phyloP scores from a whole-genome alignment of 2,329 filamentous ascomycete species.

The Amphichorda felina region DNA sequence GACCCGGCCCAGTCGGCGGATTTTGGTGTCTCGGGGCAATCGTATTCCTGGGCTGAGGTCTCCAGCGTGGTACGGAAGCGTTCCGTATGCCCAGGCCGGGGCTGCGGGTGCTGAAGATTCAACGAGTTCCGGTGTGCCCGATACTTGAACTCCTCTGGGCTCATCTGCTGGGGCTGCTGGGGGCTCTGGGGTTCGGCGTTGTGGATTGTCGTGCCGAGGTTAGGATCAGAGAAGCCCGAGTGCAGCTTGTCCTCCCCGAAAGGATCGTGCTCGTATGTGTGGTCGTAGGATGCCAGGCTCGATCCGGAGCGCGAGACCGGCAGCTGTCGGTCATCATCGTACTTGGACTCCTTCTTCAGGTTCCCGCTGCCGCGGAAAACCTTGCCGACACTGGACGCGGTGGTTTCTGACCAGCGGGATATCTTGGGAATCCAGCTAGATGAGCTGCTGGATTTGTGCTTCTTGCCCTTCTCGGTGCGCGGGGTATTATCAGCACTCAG shows the following conservation, averaged over 20 bases:
- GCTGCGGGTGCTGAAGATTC: constrained; percentile 71
- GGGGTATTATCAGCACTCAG: constrained; percentile 73
- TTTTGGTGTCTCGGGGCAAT: constrained; percentile 44
- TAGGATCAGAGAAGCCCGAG: constrained; percentile 41
- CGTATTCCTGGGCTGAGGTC: constrained; percentile 58
- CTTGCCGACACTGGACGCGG: constrained; percentile 73
- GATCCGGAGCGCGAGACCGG: constrained; percentile 66
- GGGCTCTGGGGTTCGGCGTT: constrained; percentile 11
- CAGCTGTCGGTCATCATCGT: constrained; percentile 35
- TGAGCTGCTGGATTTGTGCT: constrained; percentile 78
- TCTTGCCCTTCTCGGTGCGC: constrained; percentile 60
- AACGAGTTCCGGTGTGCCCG: constrained; percentile 71
- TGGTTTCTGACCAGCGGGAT: constrained; percentile 95
- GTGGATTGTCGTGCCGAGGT: constrained; percentile 20
- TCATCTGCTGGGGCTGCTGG: constrained; percentile 34
- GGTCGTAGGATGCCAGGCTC: constrained; percentile 57
- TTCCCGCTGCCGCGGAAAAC: constrained; percentile 56
- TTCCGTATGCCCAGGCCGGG: constrained; percentile 59
- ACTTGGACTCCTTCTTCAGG: constrained; percentile 42
- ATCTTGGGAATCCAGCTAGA: constrained; percentile 80
- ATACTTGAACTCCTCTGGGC: constrained; percentile 62
- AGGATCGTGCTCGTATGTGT: constrained; percentile 39
- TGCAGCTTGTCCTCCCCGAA: constrained; percentile 51
- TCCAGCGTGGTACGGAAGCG: constrained; percentile 65
- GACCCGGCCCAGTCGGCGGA: constrained; percentile 54